A percentile compares a stretch with the other conserved stretches of the same genome.
phyloP scores from a whole-genome alignment of 140 eudicot genomes.

The Cichorium intybus region DNA sequence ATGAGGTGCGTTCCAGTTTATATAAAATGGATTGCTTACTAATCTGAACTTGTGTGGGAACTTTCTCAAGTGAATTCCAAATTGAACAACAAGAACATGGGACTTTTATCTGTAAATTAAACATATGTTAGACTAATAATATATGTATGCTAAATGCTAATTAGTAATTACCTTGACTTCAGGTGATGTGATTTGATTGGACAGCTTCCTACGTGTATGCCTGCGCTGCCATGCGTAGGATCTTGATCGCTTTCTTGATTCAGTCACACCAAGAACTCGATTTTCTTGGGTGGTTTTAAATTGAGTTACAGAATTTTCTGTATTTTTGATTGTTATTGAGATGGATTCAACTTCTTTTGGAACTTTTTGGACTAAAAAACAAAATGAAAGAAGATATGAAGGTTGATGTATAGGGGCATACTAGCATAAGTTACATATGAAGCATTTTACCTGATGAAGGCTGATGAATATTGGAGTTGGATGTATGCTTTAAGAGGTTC shows the following conservation, averaged over 20 bases:
- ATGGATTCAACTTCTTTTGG: constrained; percentile 25
- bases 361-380: neutral
- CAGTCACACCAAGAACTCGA: constrained; percentile 19
- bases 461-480: constrained; percentile 15
- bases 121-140: neutral
- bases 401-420: neutral
- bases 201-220: constrained; percentile 44
- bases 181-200: constrained; percentile 23
- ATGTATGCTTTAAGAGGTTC: constrained; percentile 12
- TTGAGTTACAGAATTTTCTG: constrained; percentile 19
- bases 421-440: neutral
- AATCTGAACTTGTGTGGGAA: constrained; percentile 41
- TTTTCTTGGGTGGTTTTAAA: constrained; percentile 5
- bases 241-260: constrained; percentile 51
- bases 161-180: constrained; percentile 19
- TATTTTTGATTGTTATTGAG: constrained; percentile 20
- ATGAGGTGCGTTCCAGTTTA: constrained; percentile 39
- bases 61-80: constrained; percentile 43
- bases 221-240: constrained; percentile 49
- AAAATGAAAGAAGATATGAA: neutral
- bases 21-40: constrained; percentile 61
- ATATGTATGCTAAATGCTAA: neutral
- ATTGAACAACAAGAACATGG: constrained; percentile 60
- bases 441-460: constrained; percentile 14
- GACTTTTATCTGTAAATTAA: constrained; percentile 33